These are phyloP conservation scores for Xylaria sp. DNA, from an alignment of 2,329 filamentous ascomycete species.

Conservation along the genomic window DNA sequence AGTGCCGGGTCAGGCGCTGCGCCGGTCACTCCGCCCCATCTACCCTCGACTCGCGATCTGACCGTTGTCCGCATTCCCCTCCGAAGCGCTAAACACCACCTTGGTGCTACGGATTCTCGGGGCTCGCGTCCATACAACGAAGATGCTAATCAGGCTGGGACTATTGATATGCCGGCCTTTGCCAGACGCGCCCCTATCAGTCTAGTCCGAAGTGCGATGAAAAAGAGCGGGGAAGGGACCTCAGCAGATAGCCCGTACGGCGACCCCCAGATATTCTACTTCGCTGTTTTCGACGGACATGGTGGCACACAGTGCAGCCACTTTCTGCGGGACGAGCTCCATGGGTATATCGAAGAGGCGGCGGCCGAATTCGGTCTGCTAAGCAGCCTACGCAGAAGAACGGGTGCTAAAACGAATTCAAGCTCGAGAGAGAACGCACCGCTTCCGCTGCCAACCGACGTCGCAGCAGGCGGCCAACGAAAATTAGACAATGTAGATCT, in stretches of 20 bases:
- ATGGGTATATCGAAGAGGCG: constrained; percentile 86
- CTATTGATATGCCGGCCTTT: constrained; percentile 91
- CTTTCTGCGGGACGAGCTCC: constrained; percentile 82
- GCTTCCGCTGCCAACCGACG: constrained; percentile 30
- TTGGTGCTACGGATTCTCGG: constrained; percentile 78
- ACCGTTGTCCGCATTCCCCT: constrained; percentile 95
- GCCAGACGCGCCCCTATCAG: constrained; percentile 79
- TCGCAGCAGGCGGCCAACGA: constrained; percentile 41
- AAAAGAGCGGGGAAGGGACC: constrained; percentile 64
- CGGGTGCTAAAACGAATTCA: constrained; percentile 18
- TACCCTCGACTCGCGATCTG: constrained; percentile 72
- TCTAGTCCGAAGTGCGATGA: constrained; percentile 51
- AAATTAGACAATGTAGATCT: constrained; percentile 53
- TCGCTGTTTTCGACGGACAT: constrained; percentile 95
- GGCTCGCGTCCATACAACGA: constrained; percentile 91
- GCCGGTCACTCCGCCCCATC: constrained; percentile 64
- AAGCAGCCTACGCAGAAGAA: constrained; percentile 68
- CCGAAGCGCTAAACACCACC: constrained; percentile 93
- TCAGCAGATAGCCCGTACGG: constrained; percentile 79
- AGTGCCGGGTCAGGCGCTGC: constrained; percentile 58
- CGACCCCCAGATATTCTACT: constrained; percentile 97
- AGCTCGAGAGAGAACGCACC: constrained; percentile 17
- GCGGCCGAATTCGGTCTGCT: constrained; percentile 76
- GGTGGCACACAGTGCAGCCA: constrained; percentile 87
- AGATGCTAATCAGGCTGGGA: constrained; percentile 91